Conservation (phyloP, 2,329 filamentous ascomycete species). For the Ascochyta fabae region DNA sequence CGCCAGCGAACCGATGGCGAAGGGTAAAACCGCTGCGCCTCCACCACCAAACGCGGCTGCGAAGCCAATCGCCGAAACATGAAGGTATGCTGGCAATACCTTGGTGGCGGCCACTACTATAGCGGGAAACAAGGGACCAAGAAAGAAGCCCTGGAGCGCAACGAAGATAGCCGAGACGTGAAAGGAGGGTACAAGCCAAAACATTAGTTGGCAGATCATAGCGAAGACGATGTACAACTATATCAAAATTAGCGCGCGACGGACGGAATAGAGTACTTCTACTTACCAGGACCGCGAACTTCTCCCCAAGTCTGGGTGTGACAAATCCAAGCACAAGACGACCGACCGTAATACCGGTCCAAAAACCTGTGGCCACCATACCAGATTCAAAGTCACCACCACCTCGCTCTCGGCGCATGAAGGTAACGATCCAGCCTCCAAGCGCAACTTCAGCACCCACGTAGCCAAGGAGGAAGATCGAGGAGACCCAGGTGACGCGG, state of each 20-base stretch:
- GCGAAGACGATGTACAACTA: constrained; percentile 66
- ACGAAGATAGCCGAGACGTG: constrained; percentile 73
- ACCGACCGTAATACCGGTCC: constrained; percentile 78
- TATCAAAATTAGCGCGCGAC: constrained; percentile 12
- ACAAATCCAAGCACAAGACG: constrained; percentile 75
- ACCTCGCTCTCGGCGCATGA: constrained; percentile 77
- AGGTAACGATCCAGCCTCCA: constrained; percentile 80
- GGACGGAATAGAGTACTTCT: neutral
- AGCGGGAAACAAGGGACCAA: constrained; percentile 78
- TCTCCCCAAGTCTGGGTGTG: constrained; percentile 74
- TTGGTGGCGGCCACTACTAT: constrained; percentile 75
- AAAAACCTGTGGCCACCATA: constrained; percentile 78
- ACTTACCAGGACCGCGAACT: constrained; percentile 54
- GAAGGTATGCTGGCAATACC: constrained; percentile 72
- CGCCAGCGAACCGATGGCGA: constrained; percentile 69
- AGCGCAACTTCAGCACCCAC: constrained; percentile 77
- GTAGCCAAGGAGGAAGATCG: constrained; percentile 76
- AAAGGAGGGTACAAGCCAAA: constrained; percentile 80
- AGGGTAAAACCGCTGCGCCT: constrained; percentile 71
- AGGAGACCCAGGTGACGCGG: constrained; percentile 69
- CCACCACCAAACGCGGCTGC: constrained; percentile 75
- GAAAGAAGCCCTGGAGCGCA: constrained; percentile 74
- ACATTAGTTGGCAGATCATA: constrained; percentile 69
- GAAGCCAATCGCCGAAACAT: constrained; percentile 79
- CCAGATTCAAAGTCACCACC: constrained; percentile 73